phyloP scores from a whole-genome alignment of 106 monocot species.

The Phalaenopsis aphrodite region DNA sequence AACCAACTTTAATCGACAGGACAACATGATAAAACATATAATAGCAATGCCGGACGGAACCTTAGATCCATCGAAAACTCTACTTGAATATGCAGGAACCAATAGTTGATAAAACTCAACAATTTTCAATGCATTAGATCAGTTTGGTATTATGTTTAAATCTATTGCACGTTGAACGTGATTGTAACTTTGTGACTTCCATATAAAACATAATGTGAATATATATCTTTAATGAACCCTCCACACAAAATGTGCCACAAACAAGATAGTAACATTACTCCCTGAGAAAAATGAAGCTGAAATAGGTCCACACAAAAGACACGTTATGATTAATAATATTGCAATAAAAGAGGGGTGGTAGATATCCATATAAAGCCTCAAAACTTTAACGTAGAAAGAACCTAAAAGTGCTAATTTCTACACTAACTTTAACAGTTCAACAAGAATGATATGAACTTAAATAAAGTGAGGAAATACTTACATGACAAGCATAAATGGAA shows the following conservation, averaged over 20 bases:
- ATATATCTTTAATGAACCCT: neutral
- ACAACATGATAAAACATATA: too few species aligned
- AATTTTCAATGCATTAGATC: too few species aligned
- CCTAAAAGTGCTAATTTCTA: neutral
- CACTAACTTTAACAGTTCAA: neutral
- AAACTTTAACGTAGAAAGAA: neutral
- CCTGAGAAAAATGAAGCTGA: neutral
- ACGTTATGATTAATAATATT: neutral
- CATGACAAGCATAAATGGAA: conserved; percentile 96
- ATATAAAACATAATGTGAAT: neutral
- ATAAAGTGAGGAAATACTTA: conserved; percentile 28
- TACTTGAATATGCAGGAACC: too few species aligned
- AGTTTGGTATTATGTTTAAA: neutral
- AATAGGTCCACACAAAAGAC: neutral
- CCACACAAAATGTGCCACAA: neutral
- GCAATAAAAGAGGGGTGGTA: neutral
- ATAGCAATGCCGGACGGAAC: too few species aligned
- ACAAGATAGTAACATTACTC: neutral
- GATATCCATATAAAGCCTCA: conserved; percentile 3
- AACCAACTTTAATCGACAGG: too few species aligned
- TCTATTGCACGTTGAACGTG: neutral
- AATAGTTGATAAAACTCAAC: too few species aligned
- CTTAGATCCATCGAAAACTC: too few species aligned
- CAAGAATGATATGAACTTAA: neutral
- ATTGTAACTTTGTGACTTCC: neutral